These are phyloP conservation scores for Talaromyces borbonicus DNA, from an alignment of 495 filamentous ascomycete species.

Conservation along the genomic window DNA sequence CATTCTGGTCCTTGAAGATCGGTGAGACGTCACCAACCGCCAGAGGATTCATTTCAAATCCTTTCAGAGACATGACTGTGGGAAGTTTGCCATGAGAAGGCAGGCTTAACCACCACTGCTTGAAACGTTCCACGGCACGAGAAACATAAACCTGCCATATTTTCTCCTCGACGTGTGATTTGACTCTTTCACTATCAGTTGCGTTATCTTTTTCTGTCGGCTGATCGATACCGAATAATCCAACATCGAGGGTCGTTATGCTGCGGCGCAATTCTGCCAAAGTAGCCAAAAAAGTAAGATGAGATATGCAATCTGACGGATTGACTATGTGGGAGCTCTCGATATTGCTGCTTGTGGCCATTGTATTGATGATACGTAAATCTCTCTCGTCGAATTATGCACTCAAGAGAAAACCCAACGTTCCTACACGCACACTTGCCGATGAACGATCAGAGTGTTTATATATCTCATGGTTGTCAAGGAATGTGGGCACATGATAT, in stretches of 20 bases:
- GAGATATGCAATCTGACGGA: constrained; percentile 47
- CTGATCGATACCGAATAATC: constrained; percentile 55
- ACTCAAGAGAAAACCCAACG: not conserved
- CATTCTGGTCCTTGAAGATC: constrained; percentile 13
- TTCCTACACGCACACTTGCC: too few relatives aligned
- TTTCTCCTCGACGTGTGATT: constrained; percentile 56
- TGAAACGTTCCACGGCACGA: constrained; percentile 64
- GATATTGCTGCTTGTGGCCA: not conserved
- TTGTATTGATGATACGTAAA: too few relatives aligned
- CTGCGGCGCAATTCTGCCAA: constrained; percentile 58
- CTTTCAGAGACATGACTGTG: constrained; percentile 7
- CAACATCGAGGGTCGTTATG: constrained; percentile 50
- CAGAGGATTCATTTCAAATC: constrained; percentile 4
- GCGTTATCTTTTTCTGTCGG: not conserved
- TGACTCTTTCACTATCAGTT: not conserved
- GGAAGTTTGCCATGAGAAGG: constrained; percentile 5
- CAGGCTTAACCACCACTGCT: constrained; percentile 52
- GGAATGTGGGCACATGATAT: too few relatives aligned
- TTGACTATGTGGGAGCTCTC: not conserved
- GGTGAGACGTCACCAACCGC: constrained; percentile 5
- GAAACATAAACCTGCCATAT: constrained; percentile 70
- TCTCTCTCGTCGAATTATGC: too few relatives aligned
- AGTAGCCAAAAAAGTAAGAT: constrained; percentile 66
- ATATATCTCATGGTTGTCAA: too few relatives aligned
- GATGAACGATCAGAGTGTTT: too few relatives aligned